A percentile compares a stretch with the other conserved stretches of the same genome.
phyloP scores from a whole-genome alignment of 306 rosid genomes.

The Prunus salicina region DNA sequence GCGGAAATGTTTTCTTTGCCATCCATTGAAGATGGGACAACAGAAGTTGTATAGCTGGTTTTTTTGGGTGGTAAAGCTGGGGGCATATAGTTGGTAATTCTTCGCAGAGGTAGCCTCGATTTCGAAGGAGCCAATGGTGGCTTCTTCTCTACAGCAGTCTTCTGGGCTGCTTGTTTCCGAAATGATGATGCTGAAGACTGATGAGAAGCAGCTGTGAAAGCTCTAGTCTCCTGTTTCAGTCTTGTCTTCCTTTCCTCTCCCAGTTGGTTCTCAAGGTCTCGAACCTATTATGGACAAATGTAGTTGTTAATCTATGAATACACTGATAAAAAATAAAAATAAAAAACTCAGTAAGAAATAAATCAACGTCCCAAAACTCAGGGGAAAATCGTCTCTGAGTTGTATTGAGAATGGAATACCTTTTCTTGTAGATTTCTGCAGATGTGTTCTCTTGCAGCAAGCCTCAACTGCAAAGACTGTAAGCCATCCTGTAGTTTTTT shows the following conservation, averaged over 20 bases:
- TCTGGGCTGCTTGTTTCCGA: slow-evolving; percentile 33
- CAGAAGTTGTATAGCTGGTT: slow-evolving; percentile 21
- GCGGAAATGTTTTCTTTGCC: slow-evolving; percentile 71
- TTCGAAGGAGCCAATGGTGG: slow-evolving; percentile 82
- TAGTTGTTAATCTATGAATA: background rate
- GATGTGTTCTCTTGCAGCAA: slow-evolving; percentile 72
- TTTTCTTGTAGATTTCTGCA: slow-evolving; percentile 87
- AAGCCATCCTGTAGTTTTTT: slow-evolving; percentile 75
- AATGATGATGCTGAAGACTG: slow-evolving; percentile 43
- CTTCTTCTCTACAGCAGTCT: slow-evolving; percentile 46
- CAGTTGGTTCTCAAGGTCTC: slow-evolving; percentile 89
- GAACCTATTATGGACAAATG: slow-evolving; percentile 54
- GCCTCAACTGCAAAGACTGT: slow-evolving; percentile 67
- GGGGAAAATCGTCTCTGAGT: background rate
- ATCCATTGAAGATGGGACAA: slow-evolving; percentile 16
- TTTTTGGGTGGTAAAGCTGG: slow-evolving; percentile 49
- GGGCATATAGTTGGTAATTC: slow-evolving; percentile 60
- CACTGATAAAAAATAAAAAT: background rate
- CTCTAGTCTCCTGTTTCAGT: slow-evolving; percentile 72
- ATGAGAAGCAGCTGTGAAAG: slow-evolving; percentile 53
- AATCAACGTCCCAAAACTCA: background rate
- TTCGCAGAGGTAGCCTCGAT: slow-evolving; percentile 64
- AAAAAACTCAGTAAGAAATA: background rate
- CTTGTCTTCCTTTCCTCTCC: slow-evolving; percentile 84
- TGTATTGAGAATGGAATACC: slow-evolving; percentile 36